Conservation (phyloP, 1,284 basidiomycete species). For the Trametes polyzona region DNA sequence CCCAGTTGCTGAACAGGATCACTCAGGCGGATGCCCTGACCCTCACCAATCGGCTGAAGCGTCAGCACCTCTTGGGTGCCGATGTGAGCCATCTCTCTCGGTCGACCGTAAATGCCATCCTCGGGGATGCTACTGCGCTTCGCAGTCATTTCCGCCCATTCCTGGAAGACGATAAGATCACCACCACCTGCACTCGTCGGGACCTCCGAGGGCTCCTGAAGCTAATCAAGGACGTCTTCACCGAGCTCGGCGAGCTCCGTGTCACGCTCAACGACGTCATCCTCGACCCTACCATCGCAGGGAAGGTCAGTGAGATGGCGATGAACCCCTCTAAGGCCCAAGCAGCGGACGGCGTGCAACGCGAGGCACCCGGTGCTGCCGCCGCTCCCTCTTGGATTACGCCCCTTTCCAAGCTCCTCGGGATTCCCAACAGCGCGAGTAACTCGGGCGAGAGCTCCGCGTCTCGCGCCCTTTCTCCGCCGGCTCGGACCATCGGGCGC, state of each 20-base stretch:
- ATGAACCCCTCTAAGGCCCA: constrained; percentile 66
- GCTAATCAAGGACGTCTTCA: constrained; percentile 84
- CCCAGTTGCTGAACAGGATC: constrained; percentile 70
- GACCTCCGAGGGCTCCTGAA: constrained; percentile 88
- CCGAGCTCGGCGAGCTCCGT: constrained; percentile 83
- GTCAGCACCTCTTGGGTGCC: constrained; percentile 83
- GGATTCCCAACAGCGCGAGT: constrained; percentile 29
- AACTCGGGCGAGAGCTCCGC: constrained; percentile 27
- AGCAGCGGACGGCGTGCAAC: constrained; percentile 35
- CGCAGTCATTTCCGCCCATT: constrained; percentile 80
- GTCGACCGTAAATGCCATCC: constrained; percentile 77
- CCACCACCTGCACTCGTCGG: constrained; percentile 71
- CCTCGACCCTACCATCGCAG: constrained; percentile 81
- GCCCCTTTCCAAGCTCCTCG: constrained; percentile 79
- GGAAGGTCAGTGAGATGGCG: constrained; percentile 70
- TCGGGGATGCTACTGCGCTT: constrained; percentile 73
- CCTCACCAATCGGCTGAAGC: constrained; percentile 87
- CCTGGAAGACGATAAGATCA: constrained; percentile 67
- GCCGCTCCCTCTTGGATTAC: constrained; percentile 74
- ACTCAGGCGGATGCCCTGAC: constrained; percentile 86
- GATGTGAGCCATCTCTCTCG: constrained; percentile 90
- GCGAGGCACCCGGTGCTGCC: constrained; percentile 36
- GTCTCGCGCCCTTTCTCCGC: constrained; percentile 34
- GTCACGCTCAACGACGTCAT: constrained; percentile 89
- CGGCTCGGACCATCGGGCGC: constrained; percentile 29